Evolutionary conservation across 371 early-diverging fungal species (phyloP), one percentile per base, ranked within the genome.

Genomic region (Circinella umbellata): DNA sequence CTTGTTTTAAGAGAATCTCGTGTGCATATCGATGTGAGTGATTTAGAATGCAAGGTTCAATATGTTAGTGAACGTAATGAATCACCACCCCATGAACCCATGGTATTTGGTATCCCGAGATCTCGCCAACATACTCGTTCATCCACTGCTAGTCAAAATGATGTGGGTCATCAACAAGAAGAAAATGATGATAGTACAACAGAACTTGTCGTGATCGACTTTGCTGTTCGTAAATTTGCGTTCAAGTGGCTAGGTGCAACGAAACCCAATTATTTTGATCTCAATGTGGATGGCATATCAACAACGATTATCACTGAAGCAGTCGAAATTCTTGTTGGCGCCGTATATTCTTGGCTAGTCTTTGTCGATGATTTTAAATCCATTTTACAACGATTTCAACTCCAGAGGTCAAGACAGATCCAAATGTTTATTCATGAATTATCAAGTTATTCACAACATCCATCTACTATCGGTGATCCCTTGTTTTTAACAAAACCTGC

Each of bases 401-500:
- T 84, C 0, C 81, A 84, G 36, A 75, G 88, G 15, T 80, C 83
- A 10, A 78, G 80, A 37, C 89, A 90, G 53, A 75, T 90, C 17
- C 94, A 93, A 65, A 76, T 79, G 0, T 81, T 92, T 34, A 81
- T 93, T 18, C 71, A 85, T 39, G 86, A 81, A 36, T 76, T 93
- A 35, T 87, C 92, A 9, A 75, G 83, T 8, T 87, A 83, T 66
- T 90, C 94, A 0, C 64, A 63, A 10, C 73, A 75, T 4, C 73
- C 68, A 14, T 63, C 67, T 13, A 80, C 90, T 4, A 73, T 79
- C 5, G 88, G 90, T 9, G 94, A 94, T 73, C 92, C 94, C 1
- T 72, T 81, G 0, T 94, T 94, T 69, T 71, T 95, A 65, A 89
- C 91, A 0, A 76, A 88, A n/a, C 93, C 93, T 0, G 91, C 92